A percentile compares a stretch with the other conserved stretches of the same genome.
phyloP scores from a whole-genome alignment of 83 land plant genomes.

The Thuja plicata region DNA sequence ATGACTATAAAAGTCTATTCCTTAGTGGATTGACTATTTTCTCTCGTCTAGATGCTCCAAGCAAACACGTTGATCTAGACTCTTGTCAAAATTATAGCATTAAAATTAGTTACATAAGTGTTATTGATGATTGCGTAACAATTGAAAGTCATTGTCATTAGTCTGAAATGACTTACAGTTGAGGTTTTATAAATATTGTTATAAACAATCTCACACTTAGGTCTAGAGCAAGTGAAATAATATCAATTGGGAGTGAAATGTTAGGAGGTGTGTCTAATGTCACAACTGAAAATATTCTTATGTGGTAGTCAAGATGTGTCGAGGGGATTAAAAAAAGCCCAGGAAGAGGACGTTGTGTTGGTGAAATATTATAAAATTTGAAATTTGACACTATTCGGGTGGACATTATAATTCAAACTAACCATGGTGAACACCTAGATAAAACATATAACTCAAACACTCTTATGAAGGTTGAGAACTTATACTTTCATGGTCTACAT shows the following conservation, averaged over 20 bases:
- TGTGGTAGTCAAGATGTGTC: slow-evolving; percentile 87
- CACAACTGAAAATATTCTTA: slow-evolving; percentile 65
- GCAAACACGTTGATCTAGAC: slow-evolving; percentile 97
- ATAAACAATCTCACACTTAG: slow-evolving; percentile 71
- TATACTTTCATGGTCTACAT: slow-evolving; percentile 58
- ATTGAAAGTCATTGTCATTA: slow-evolving; percentile 99
- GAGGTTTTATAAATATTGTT: slow-evolving; percentile 69
- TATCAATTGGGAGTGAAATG: slow-evolving; percentile 99
- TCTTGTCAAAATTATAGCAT: slow-evolving; percentile 83
- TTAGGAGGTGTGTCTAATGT: slow-evolving; percentile 91
- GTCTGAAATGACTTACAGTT: slow-evolving; percentile 80
- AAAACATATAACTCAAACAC: slow-evolving; percentile 72
- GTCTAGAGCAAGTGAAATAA: slow-evolving; percentile 89
- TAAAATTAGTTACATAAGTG: slow-evolving; percentile 90
- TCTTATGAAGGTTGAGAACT: slow-evolving; percentile 56
- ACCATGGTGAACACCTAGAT: slow-evolving; percentile 94
- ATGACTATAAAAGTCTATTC: slow-evolving; percentile 83
- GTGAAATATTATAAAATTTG: slow-evolving; percentile 67
- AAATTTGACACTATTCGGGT: slow-evolving; percentile 79
- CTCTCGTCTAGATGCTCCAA: slow-evolving; percentile 85
- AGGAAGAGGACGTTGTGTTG: slow-evolving; percentile 93
- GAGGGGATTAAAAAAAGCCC: slow-evolving; percentile 88
- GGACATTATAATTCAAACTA: slow-evolving; percentile 89
- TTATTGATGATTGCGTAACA: slow-evolving; percentile 93
- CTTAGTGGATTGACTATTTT: slow-evolving; percentile 71